Evolutionary conservation across 495 filamentous ascomycete genomes (phyloP).

Genomic region (Glarea lozoyensis): DNA sequence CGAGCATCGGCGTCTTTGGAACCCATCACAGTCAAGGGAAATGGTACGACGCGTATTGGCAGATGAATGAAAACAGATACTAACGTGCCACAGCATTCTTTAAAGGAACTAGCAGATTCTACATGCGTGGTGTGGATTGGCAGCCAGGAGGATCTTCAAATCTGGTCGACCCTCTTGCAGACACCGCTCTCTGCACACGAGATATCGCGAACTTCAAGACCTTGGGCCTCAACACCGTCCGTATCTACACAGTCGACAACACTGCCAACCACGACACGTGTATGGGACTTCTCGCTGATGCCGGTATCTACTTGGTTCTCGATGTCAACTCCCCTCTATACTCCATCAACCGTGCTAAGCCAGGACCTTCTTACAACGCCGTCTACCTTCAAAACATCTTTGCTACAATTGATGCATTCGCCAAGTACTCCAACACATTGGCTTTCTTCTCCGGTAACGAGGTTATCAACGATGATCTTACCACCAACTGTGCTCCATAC

Average conservation of each 20-base stretch:
- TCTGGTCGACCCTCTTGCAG: constrained; percentile 70
- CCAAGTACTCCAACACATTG: constrained; percentile 79
- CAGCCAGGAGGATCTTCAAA: constrained; percentile 84
- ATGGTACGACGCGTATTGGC: constrained; percentile 18
- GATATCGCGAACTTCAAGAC: constrained; percentile 80
- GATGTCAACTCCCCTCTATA: constrained; percentile 57
- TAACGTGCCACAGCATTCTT: constrained; percentile 56
- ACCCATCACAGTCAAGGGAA: constrained; percentile 49
- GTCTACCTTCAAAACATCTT: constrained; percentile 90
- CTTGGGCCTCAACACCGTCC: constrained; percentile 83
- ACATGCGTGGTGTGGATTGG: constrained; percentile 91
- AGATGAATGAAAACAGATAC: constrained; percentile 9
- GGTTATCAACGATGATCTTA: constrained; percentile 79
- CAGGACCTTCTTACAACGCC: constrained; percentile 76
- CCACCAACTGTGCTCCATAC: constrained; percentile 68
- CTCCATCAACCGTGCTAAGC: constrained; percentile 74
- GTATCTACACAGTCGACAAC: constrained; percentile 91
- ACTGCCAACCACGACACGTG: constrained; percentile 72
- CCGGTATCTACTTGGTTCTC: constrained; percentile 85
- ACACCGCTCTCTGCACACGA: constrained; percentile 60
- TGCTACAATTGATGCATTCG: constrained; percentile 83
- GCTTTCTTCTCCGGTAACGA: constrained; percentile 97
- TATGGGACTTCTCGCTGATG: constrained; percentile 72
- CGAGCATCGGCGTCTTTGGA: constrained; percentile 22
- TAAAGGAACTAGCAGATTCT: constrained; percentile 74